Evolutionary conservation across 805 yeast genomes (phyloP).

Genomic region (Kuraishia hungarica): DNA sequence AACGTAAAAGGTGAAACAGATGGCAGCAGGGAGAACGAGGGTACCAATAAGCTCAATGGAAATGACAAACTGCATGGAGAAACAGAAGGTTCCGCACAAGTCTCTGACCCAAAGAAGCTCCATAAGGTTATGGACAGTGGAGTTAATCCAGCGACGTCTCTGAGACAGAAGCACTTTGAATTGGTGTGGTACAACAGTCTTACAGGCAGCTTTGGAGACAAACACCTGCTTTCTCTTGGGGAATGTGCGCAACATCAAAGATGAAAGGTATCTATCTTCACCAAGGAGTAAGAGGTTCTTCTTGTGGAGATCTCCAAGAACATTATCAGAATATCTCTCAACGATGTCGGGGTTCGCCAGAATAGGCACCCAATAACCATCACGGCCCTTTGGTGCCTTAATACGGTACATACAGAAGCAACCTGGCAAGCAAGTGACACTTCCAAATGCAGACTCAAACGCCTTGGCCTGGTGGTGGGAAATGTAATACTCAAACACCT

Average conservation of each 20-base stretch:
- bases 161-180: slow-evolving; percentile 79
- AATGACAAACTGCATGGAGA: slow-evolving; percentile 91
- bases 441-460: slow-evolving; percentile 89
- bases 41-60: slow-evolving; percentile 82
- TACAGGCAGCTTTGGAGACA: slow-evolving; percentile 87
- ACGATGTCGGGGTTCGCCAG: slow-evolving; percentile 90
- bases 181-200: slow-evolving; percentile 80
- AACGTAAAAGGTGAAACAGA: slow-evolving; percentile 75
- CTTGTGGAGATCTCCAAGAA: slow-evolving; percentile 72
- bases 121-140: slow-evolving; percentile 87
- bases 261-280: slow-evolving; percentile 81
- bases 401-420: slow-evolving; percentile 90
- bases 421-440: slow-evolving; percentile 93
- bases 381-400: slow-evolving; percentile 75
- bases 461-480: slow-evolving; percentile 95
- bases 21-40: slow-evolving; percentile 81
- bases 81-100: slow-evolving; percentile 89
- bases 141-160: slow-evolving; percentile 95
- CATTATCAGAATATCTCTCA: slow-evolving; percentile 83
- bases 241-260: slow-evolving; percentile 80
- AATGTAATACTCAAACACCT: slow-evolving; percentile 87
- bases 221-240: slow-evolving; percentile 85
- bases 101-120: slow-evolving; percentile 80
- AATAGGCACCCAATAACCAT: slow-evolving; percentile 88
- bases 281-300: slow-evolving; percentile 82